Base-by-base conservation (phyloP, 352 stramenopile species). In the Phytophthora aleatoria region DNA sequence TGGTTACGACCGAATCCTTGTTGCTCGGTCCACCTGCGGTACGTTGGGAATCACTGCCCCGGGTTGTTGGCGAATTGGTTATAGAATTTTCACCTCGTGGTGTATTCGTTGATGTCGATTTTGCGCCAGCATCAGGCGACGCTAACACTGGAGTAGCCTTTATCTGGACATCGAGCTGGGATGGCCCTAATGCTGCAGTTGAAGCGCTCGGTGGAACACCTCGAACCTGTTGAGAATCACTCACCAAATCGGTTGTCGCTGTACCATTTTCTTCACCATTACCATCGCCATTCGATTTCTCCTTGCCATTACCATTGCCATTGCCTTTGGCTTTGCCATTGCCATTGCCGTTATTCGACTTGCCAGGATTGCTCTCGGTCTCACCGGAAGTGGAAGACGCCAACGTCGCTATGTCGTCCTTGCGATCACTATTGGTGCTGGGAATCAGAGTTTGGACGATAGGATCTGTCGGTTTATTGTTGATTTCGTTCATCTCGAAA, bases 311-410 rank as follows among this genome's bases (percentile, higher is more conserved):
- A 36, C 9, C 31, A 12, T 51, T 51, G 27, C 45, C 31, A 12
- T 51, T 51, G 27, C 45, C 45, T 27, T 51, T 51, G 27, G 13
- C 45, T 27, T 39, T 51, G 27, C 45, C 45, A 24, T 49, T 36
- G 3, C 33, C 33, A 4, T 49, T 49, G 20, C 20, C 35, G 38
- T 57, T 57, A 12, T 57, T 57, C 24, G 20, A 26, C 1, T 48
- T 48, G 11, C 50, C 50, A 48, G 31, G 43, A 13, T 24, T 26
- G 45, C 35, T 57, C 7, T 42, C 52, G 7, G 13, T 50, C 5
- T 2, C n/a, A 27, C 3, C 27, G 9, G 44, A 7, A 28, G 1
- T 3, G 2, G n/a, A 13, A n/a, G 48, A 42, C 15, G 28, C 20
- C 5, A 30, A 42, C 12, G 26, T 54, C 5, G 38, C 13, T 15